Percentiles rank a stretch among this genome's conserved stretches.
phyloP scores from a whole-genome alignment of 371 early-diverging fungal genomes.

The Mucor saturninus region DNA sequence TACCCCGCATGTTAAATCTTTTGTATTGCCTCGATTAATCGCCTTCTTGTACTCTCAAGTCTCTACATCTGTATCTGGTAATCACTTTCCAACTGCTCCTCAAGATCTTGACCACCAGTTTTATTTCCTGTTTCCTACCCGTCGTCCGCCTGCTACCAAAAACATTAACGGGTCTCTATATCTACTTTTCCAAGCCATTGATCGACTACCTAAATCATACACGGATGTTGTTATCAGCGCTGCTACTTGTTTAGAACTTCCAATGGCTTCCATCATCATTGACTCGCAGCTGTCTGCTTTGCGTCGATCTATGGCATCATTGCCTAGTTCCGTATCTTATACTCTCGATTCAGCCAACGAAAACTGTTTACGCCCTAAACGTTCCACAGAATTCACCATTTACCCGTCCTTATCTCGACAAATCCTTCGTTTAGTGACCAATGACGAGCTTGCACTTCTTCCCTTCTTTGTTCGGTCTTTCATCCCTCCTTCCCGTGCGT shows the following conservation, averaged over 20 bases:
- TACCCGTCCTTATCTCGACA: too few relatives aligned
- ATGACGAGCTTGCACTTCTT: too few relatives aligned
- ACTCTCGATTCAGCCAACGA: slow-evolving; percentile 7
- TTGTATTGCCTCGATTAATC: slow-evolving; percentile 9
- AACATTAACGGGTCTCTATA: background rate
- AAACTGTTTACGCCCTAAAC: too few relatives aligned
- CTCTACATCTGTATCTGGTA: background rate
- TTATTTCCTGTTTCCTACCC: background rate
- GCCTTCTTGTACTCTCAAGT: background rate
- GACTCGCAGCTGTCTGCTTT: too few relatives aligned
- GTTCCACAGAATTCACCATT: too few relatives aligned
- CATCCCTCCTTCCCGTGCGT: too few relatives aligned
- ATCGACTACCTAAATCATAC: too few relatives aligned
- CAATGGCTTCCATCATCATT: slow-evolving; percentile 9
- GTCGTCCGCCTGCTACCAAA: slow-evolving; percentile 1
- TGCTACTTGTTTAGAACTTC: slow-evolving; percentile 2
- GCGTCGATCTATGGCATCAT: background rate
- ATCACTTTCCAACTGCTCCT: background rate
- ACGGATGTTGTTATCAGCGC: background rate
- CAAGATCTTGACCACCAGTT: slow-evolving; percentile 1
- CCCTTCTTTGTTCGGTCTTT: too few relatives aligned
- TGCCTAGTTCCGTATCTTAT: slow-evolving; percentile 1
- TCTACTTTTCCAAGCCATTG: slow-evolving; percentile 11
- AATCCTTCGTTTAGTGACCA: too few relatives aligned
- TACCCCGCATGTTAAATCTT: slow-evolving; percentile 1